Evolutionary conservation across 208 protist genomes (phyloP).

Genomic region (Vickermania ingenoplastis): DNA sequence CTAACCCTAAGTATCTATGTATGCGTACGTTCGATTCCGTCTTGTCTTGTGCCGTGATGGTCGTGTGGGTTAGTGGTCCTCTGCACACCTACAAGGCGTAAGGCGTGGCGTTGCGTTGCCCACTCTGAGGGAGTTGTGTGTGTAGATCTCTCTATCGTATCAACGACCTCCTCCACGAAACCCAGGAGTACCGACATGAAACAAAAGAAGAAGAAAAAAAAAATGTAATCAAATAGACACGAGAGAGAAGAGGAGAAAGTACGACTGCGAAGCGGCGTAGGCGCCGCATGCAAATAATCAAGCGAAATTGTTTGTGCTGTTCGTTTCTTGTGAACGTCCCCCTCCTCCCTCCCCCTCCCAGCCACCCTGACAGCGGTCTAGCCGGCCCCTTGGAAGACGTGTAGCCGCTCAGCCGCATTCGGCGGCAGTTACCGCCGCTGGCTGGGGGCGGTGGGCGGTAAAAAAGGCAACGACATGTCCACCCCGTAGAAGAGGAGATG

Average conservation of each 20-base stretch:
- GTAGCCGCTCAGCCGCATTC: not conserved
- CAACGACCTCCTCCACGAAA: too few relatives aligned
- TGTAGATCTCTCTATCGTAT: too few relatives aligned
- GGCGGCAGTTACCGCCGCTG: not conserved
- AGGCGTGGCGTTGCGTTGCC: slow-evolving; percentile 44
- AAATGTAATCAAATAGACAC: slow-evolving; percentile 6
- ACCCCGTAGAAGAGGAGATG: slow-evolving; percentile 79
- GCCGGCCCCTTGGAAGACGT: too few relatives aligned
- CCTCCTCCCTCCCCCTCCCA: too few relatives aligned
- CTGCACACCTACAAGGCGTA: too few relatives aligned
- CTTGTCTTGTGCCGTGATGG: too few relatives aligned
- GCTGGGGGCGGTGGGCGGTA: not conserved
- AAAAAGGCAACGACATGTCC: slow-evolving; percentile 61
- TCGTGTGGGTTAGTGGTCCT: too few relatives aligned
- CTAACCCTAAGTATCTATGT: too few relatives aligned
- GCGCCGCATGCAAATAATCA: not conserved
- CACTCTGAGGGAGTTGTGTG: slow-evolving; percentile 27
- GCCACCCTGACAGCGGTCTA: too few relatives aligned
- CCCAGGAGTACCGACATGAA: slow-evolving; percentile 12
- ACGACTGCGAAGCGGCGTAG: not conserved
- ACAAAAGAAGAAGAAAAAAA: slow-evolving; percentile 19
- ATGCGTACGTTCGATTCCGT: too few relatives aligned
- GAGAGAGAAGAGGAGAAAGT: slow-evolving; percentile 3
- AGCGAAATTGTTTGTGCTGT: not conserved
- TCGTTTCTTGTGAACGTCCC: not conserved